Evolutionary conservation across 805 yeast genomes (phyloP).

Genomic region (Metschnikowia koreensis): DNA sequence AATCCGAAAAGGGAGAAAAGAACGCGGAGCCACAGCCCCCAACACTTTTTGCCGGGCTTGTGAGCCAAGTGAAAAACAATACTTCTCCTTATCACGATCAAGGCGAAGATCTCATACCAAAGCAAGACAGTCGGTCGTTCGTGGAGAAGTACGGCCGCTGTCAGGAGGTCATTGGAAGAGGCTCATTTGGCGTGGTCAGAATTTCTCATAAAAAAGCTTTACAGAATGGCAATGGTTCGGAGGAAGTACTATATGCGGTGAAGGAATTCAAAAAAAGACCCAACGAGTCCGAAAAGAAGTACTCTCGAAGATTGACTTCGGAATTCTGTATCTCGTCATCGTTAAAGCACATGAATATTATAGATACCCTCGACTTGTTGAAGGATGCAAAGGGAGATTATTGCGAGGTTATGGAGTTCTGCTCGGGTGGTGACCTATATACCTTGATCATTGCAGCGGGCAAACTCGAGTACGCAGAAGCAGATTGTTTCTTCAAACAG

Average conservation of each 20-base stretch:
- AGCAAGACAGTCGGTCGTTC: conserved; percentile 54
- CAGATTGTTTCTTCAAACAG: conserved; percentile 89
- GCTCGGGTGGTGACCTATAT: conserved; percentile 79
- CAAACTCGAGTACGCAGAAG: conserved; percentile 77
- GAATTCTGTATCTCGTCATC: conserved; percentile 84
- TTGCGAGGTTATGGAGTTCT: conserved; percentile 83
- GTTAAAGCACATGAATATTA: conserved; percentile 73
- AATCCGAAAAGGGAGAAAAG: conserved; percentile 18
- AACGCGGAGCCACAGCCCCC: conserved; percentile 62
- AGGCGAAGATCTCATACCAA: conserved; percentile 15
- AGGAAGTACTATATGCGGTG: conserved; percentile 73
- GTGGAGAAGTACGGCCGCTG: conserved; percentile 91
- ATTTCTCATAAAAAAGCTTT: conserved; percentile 67
- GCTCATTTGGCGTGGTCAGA: conserved; percentile 91
- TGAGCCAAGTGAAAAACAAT: conserved; percentile 51
- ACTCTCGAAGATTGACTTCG: conserved; percentile 69
- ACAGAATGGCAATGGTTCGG: conserved; percentile 19
- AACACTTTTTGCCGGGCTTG: conserved; percentile 66
- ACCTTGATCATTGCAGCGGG: conserved; percentile 72
- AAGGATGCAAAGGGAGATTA: conserved; percentile 81
- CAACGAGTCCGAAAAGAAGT: conserved; percentile 62
- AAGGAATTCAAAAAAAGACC: conserved; percentile 72
- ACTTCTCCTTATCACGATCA: conserved; percentile 25
- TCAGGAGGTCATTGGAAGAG: conserved; percentile 91
- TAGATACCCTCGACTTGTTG: conserved; percentile 70